A percentile compares a stretch with the other conserved stretches of the same genome.
Conservation (phyloP, 805 yeast species). For the Lachancea dasiensis region DNA sequence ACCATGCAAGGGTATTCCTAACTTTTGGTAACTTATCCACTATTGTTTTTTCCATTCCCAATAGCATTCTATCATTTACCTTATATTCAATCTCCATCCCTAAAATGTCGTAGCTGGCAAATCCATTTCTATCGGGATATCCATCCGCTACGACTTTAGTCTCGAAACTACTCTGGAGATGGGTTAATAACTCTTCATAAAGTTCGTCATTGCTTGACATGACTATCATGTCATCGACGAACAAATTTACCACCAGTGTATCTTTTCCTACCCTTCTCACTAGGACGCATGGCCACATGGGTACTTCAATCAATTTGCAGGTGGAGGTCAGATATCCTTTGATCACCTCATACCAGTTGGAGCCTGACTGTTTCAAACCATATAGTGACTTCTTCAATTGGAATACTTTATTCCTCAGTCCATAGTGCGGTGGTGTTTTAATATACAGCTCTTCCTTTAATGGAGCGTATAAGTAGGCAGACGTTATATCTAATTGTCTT, state of each 20-base stretch:
- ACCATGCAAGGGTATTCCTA: conserved; percentile 4
- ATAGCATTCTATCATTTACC: conserved; percentile 5
- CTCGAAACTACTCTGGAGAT: conserved; percentile 9
- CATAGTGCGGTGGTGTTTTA: conserved; percentile 9
- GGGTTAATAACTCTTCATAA: neutral
- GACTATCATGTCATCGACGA: conserved; percentile 16
- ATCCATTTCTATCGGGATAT: conserved; percentile 6
- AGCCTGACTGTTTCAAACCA: conserved; percentile 1
- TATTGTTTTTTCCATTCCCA: conserved; percentile 13
- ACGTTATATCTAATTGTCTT: conserved; percentile 10
- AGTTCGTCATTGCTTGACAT: conserved; percentile 7
- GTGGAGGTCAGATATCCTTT: neutral
- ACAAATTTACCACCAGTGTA: conserved; percentile 7
- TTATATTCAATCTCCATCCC: conserved; percentile 14
- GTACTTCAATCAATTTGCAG: conserved; percentile 7
- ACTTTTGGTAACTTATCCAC: conserved; percentile 9
- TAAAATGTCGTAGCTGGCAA: conserved; percentile 14
- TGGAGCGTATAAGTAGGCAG: conserved; percentile 9
- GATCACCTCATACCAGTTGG: conserved; percentile 4
- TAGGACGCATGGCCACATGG: conserved; percentile 14
- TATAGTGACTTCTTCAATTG: conserved; percentile 8
- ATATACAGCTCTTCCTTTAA: conserved; percentile 10
- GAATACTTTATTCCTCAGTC: conserved; percentile 7
- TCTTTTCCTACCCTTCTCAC: conserved; percentile 5
- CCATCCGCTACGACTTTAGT: conserved; percentile 14